Base-by-base conservation (phyloP, 1,139 yeast species). In the Hyphopichia buzzinii region DNA sequence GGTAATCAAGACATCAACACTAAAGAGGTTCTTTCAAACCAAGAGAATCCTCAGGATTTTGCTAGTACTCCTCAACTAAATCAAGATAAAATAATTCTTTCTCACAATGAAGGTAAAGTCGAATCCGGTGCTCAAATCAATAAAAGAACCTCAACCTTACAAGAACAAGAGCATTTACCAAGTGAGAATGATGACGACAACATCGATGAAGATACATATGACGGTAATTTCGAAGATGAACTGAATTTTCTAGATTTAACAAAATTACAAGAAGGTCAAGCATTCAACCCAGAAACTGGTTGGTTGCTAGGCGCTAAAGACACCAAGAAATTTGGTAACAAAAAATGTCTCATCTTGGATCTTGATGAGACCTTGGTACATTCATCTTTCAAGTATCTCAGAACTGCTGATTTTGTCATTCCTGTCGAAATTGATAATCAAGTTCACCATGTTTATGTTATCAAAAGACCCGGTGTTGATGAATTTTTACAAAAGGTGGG, bases 381-480 rank as follows among this genome's bases (percentile, higher is more conserved):
- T 59, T 87, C 96, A 3, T 85, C 96, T 6, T 92, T 92, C 71
- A 90, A 92, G 61, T 88, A 84, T 59, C 75, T 92, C 42, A 78
- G 94, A 43, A 85, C 89, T 30, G 96, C 97, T 1, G 98, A 92
- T 62, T 92, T 92, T 64, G 95, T 94, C 34, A 87, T 94, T 36
- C 96, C 96, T 8, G 77, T 72, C 32, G 77, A 71, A 59, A 92
- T 92, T 44, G 97, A 92, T 54, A 83, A 83, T 51, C 94, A 86
- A 59, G 74, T 83, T 23, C 97, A 94, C 60, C 94, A 88, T 54
- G 98, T 92, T 33, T 92, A 89, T 58, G 98, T 92, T 23, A 88
- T 90, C 40, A 92, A 94, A 57, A 77, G 99, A 51, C 99, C 99
- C 1, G 98, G 98, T 1, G 98, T 94, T 34, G 98, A 92, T 60